Percentiles rank a stretch among this genome's conserved stretches.
phyloP scores from a whole-genome alignment of 2,329 filamentous ascomycete species.

The Exophiala sp. region DNA sequence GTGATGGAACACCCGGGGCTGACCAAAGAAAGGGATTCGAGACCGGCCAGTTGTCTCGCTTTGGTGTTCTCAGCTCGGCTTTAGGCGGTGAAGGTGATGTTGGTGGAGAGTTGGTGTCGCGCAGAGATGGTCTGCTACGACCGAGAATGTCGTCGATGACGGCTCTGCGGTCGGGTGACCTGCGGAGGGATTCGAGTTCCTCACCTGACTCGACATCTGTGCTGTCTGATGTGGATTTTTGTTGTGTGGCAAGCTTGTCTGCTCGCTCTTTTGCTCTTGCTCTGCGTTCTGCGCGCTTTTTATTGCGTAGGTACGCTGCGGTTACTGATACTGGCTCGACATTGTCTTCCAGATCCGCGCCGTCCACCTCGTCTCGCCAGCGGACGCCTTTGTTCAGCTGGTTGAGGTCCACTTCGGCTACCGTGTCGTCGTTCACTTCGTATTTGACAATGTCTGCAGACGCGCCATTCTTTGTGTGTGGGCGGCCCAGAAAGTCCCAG shows the following conservation, averaged over 20 bases:
- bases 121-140: constrained; percentile 15
- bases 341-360: constrained; percentile 32
- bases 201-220: constrained; percentile 30
- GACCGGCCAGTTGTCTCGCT: constrained; percentile 19
- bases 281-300: constrained; percentile 28
- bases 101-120: constrained; percentile 23
- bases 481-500: constrained; percentile 37
- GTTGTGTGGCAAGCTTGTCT: constrained; percentile 10
- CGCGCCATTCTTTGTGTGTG: constrained; percentile 8
- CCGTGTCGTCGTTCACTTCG: constrained; percentile 18
- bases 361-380: constrained; percentile 34
- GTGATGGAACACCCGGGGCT: constrained; percentile 9
- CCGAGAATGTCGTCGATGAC: constrained; percentile 31
- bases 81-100: constrained; percentile 29
- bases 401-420: constrained; percentile 19
- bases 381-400: constrained; percentile 30
- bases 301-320: constrained; percentile 24
- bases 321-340: constrained; percentile 19
- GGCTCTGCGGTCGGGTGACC: constrained; percentile 28
- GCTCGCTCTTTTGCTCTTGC: constrained; percentile 28
- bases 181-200: constrained; percentile 26
- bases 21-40: constrained; percentile 26
- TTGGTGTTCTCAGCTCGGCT: constrained; percentile 14
- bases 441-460: constrained; percentile 16
- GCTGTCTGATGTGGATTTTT: constrained; percentile 19